phyloP scores from a whole-genome alignment of 2,329 filamentous ascomycete genomes.

The Xylaria sp. region DNA sequence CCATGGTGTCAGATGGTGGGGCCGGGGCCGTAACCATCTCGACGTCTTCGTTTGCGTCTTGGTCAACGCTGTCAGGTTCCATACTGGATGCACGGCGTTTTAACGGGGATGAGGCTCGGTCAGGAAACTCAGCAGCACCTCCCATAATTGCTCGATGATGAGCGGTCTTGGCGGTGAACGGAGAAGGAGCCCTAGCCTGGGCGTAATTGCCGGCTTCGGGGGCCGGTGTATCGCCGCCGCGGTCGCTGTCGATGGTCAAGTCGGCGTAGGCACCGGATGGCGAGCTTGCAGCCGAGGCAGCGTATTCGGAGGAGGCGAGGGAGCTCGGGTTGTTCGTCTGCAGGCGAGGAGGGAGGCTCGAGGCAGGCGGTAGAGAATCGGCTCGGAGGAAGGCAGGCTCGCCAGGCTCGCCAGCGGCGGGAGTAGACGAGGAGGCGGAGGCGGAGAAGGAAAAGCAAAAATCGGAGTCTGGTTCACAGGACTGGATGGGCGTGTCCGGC shows the following conservation, averaged over 20 bases:
- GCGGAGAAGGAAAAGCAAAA: slow-evolving; percentile 56
- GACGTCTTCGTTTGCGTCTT: slow-evolving; percentile 47
- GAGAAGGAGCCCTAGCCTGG: slow-evolving; percentile 53
- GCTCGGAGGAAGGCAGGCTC: slow-evolving; percentile 37
- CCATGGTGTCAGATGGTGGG: slow-evolving; percentile 27
- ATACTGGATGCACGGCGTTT: slow-evolving; percentile 67
- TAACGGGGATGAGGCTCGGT: slow-evolving; percentile 66
- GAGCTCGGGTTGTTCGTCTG: slow-evolving; percentile 49
- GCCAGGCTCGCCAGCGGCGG: slow-evolving; percentile 43
- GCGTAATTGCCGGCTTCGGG: slow-evolving; percentile 43
- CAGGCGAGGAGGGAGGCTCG: slow-evolving; percentile 55
- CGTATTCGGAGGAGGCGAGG: slow-evolving; percentile 51
- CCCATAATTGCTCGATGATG: slow-evolving; percentile 60
- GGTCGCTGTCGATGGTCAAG: slow-evolving; percentile 59
- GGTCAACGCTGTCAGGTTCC: slow-evolving; percentile 50
- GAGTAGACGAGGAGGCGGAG: slow-evolving; percentile 45
- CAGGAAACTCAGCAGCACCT: slow-evolving; percentile 58
- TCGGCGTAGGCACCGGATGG: slow-evolving; percentile 61
- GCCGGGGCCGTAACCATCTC: slow-evolving; percentile 47
- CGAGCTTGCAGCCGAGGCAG: slow-evolving; percentile 60
- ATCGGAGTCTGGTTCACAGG: slow-evolving; percentile 55
- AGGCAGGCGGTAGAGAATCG: slow-evolving; percentile 46
- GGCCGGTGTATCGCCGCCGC: slow-evolving; percentile 46
- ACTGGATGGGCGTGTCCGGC: slow-evolving; percentile 53
- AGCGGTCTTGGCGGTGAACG: slow-evolving; percentile 51